Evolutionary conservation across 306 rosid species (phyloP).

Genomic region (Acacia confusa): DNA sequence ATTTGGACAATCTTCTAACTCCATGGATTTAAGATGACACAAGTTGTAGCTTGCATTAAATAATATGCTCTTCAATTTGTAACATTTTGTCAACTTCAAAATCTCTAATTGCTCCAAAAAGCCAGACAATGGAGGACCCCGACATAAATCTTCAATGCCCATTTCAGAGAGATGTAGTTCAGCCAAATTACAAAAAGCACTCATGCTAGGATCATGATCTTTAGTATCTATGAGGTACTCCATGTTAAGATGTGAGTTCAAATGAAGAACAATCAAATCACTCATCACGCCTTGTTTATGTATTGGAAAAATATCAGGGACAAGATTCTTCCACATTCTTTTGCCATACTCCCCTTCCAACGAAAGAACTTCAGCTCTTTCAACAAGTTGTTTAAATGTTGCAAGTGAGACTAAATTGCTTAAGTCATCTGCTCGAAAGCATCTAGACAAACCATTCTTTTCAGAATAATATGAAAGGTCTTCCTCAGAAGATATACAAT

Average conservation of each 20-base stretch:
- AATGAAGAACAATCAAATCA: background rate
- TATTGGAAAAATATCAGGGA: constrained; percentile 24
- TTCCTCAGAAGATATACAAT: background rate
- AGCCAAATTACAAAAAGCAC: constrained; percentile 6
- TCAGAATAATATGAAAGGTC: background rate
- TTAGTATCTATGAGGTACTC: constrained; percentile 14
- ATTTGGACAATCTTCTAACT: background rate
- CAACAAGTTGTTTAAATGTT: background rate
- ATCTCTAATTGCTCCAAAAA: background rate
- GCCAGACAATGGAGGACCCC: background rate
- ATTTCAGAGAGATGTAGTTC: background rate
- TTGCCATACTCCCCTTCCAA: background rate
- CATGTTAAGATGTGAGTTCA: background rate
- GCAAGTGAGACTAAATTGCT: background rate
- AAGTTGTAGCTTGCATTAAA: background rate
- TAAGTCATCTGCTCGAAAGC: background rate
- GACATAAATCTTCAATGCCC: background rate
- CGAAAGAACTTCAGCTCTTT: constrained; percentile 1
- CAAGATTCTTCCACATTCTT: constrained; percentile 14
- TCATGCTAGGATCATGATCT: background rate
- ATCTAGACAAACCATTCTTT: background rate
- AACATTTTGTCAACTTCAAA: background rate
- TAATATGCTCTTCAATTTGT: background rate
- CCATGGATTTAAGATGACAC: background rate
- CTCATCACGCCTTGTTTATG: background rate